These are phyloP conservation scores for Termitomyces titanicus DNA, from an alignment of 768 basidiomycete species.

Conservation along the genomic window DNA sequence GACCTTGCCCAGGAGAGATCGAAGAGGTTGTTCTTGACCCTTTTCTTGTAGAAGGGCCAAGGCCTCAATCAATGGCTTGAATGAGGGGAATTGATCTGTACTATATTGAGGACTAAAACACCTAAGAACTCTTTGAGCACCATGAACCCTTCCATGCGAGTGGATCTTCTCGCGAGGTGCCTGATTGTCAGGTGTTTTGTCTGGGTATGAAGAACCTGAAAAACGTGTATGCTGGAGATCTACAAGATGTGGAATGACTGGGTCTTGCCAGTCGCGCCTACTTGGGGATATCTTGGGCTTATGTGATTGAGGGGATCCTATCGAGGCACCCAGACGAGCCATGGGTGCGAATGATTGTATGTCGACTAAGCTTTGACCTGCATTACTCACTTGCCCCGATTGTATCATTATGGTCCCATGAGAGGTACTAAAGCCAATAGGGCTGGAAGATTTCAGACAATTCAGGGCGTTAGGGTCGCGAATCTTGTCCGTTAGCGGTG, in stretches of 20 bases:
- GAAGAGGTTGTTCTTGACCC: conserved; percentile 3
- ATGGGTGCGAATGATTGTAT: not conserved
- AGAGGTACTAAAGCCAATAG: not conserved
- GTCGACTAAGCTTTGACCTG: not conserved
- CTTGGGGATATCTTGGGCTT: not conserved
- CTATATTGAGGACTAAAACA: not conserved
- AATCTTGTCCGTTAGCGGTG: not conserved
- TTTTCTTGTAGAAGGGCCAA: not conserved
- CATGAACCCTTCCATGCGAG: not conserved
- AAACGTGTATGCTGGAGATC: not conserved
- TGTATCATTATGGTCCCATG: not conserved
- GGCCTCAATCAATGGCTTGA: not conserved
- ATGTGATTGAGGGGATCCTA: not conserved
- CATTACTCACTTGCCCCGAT: not conserved
- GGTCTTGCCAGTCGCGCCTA: not conserved
- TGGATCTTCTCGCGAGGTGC: not conserved
- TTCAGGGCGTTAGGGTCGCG: not conserved
- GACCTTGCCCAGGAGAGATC: conserved; percentile 7
- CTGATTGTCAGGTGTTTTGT: not conserved
- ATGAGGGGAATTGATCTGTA: not conserved
- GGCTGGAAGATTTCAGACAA: not conserved
- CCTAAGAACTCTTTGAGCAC: not conserved
- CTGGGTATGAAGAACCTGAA: not conserved
- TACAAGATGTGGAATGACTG: not conserved
- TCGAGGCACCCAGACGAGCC: not conserved